A percentile compares a stretch with the other conserved stretches of the same genome.
Conservation (phyloP, 2,329 filamentous ascomycete species). For the Stenocarpella maydis region DNA sequence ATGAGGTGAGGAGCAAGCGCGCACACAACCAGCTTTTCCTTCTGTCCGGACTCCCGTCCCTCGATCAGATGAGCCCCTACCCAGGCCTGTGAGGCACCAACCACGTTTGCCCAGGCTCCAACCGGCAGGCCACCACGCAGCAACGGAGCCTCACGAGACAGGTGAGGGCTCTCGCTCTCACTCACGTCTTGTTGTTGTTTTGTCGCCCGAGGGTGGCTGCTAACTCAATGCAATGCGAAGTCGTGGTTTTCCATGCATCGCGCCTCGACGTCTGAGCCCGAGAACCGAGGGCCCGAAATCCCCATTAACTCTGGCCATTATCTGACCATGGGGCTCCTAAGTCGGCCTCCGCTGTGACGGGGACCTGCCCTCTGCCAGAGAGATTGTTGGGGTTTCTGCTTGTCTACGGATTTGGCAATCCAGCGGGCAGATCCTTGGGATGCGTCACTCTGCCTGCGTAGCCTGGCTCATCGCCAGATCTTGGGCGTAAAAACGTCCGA, state of each 20-base stretch:
- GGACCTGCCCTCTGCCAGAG: not conserved
- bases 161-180: too few relatives aligned
- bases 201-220: not conserved
- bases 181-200: not conserved
- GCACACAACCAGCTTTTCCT: constrained; percentile 23
- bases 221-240: constrained; percentile 3
- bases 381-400: not conserved
- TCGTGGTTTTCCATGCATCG: constrained; percentile 1
- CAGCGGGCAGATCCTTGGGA: constrained; percentile 11
- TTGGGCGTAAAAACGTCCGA: constrained; percentile 8
- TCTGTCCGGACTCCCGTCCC: constrained; percentile 31
- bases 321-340: constrained; percentile 23
- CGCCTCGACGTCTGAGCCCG: constrained; percentile 20
- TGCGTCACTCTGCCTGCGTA: constrained; percentile 11
- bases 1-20: constrained; percentile 29
- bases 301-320: constrained; percentile 20
- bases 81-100: constrained; percentile 4
- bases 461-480: constrained; percentile 17
- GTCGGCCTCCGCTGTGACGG: constrained; percentile 4
- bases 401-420: constrained; percentile 13
- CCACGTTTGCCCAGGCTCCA: not conserved
- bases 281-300: constrained; percentile 22
- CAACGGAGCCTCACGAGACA: constrained; percentile 3
- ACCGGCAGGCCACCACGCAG: not conserved
- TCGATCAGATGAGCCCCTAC: constrained; percentile 21